Percentiles rank a stretch among this genome's conserved stretches.
These are phyloP conservation scores for Cerrena zonata DNA, from an alignment of 1,284 basidiomycete genomes.

Conservation along the genomic window DNA sequence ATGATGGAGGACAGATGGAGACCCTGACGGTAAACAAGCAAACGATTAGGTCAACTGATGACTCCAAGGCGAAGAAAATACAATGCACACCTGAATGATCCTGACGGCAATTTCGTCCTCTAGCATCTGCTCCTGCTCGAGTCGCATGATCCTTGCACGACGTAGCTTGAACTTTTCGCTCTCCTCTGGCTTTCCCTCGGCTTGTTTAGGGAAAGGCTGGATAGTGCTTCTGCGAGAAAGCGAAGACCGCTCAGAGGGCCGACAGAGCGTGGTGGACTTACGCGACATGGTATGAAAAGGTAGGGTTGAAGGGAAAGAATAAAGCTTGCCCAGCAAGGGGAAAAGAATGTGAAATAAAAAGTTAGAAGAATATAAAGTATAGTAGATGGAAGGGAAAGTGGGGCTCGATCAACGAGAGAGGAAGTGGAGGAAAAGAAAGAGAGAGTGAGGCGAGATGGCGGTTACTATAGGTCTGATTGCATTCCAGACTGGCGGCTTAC, in stretches of 20 bases:
- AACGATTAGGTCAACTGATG: not conserved
- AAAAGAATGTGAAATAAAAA: no score
- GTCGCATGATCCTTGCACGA: not conserved
- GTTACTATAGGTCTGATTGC: not conserved
- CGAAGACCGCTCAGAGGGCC: no score
- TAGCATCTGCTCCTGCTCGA: constrained; percentile 4
- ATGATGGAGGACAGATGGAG: constrained; percentile 33
- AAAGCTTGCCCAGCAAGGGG: not conserved
- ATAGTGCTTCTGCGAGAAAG: no score
- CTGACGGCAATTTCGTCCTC: constrained; percentile 3
- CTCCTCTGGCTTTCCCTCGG: constrained; percentile 2
- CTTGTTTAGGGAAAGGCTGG: no score
- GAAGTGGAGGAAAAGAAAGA: no score
- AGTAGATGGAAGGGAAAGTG: not conserved
- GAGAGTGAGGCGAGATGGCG: not conserved
- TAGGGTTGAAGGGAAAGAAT: no score
- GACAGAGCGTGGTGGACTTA: no score
- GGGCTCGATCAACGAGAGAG: not conserved
- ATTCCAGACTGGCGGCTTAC: not conserved
- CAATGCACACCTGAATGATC: constrained; percentile 3
- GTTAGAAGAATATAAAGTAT: no score
- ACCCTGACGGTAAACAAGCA: constrained; percentile 25
- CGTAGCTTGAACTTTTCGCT: constrained; percentile 6
- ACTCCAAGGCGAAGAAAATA: not conserved
- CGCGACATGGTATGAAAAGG: no score